Evolutionary conservation across 2,329 filamentous ascomycete genomes (phyloP), one percentile per base, ranked within the genome.

Genomic region (Zarea fungicola): DNA sequence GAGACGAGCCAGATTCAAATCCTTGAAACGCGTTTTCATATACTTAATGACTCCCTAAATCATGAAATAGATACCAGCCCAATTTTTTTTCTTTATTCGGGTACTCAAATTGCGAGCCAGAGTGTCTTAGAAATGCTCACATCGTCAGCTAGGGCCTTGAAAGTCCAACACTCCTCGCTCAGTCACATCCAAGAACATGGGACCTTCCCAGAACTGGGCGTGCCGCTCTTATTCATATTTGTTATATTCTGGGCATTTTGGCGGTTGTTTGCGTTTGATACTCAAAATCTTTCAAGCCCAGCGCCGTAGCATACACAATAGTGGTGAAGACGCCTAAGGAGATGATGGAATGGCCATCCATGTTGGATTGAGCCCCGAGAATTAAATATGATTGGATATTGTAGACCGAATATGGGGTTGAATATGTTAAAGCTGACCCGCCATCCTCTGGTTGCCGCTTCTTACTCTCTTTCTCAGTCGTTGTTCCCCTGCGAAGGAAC

Each of bases 1-100:
- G 10, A 95, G 72, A 23, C 87, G 80, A 32, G 85, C 87, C 22
- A 95, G 75, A 60, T 93, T 89, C 3, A 70, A 72, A 54, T 77
- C 69, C 35, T 62, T 60, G 45, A 76, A 69, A 6, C 64, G 58
- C 5, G 55, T 53, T 56, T 64, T 68, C 62, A 76, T 67, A n/a
- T 61, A 55, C 10, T 47, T 31, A n/a, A 61, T 60, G 18, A 62
- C 55, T 57, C 56, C 55, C 59, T 61, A 44, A 21, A 16, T 18
- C 6, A 8, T 13, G 14, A 11, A n/a, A n/a, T n/a, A n/a, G n/a
- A n/a, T n/a, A n/a, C n/a, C n/a, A n/a, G n/a, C n/a, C n/a, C n/a
- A n/a, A 14, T 41, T 13, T 11, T 19, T 14, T n/a, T 13, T 16
- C 11, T 9, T 11, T 13, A 21, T 23, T 36, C 13, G 2, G n/a